Base-by-base conservation (phyloP, 768 basidiomycete genomes). In the Trametes maxima region DNA sequence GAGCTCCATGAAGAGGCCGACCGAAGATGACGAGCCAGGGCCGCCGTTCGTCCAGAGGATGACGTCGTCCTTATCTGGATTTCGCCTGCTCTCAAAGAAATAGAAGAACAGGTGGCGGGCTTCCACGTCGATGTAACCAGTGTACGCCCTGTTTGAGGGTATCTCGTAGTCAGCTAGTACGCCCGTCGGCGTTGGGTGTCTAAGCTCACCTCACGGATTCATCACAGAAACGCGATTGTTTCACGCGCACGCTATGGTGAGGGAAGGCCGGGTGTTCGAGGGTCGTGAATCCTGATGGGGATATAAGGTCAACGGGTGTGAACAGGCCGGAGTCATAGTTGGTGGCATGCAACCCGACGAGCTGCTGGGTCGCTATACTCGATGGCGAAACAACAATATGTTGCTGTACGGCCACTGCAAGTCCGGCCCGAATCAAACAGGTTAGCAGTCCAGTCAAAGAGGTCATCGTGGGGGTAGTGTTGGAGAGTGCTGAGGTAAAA, bases 101-200 rank as follows among this genome's bases (percentile, higher is more conserved):
- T 78, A 79, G 74, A 80, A 79, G 65, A 74, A 75, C 50, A 75
- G 52, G 51, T 74, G 73, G 56, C 85, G 81, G 21, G 85, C 84
- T 68, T 84, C 76, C 37, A 87, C 78, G 60, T 90, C 88, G 58
- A 90, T 86, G 66, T 90, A 90, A 7, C 88, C 88, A 0, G 88
- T 87, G 69, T 87, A 89, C 0, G 81, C 74, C 22, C 85, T 88
- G 33, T 11, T 39, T 5, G 19, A 24, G 21, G 13, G 35, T 33
- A 45, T 42, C 13, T n/a, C 33, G 36, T 21, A 13, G 19, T 6
- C n/a, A 28, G 28, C n/a, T 22, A 10, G 1, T 14, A n/a, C n/a
- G n/a, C 22, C 10, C 22, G 19, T 16, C 5, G 12, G 12, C 47
- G 11, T 3, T 17, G 14, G 12, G 42, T 46, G n/a, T n/a, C n/a